A percentile compares a stretch with the other conserved stretches of the same genome.
phyloP scores from a whole-genome alignment of 495 filamentous ascomycete genomes.

The Viridothelium virens region DNA sequence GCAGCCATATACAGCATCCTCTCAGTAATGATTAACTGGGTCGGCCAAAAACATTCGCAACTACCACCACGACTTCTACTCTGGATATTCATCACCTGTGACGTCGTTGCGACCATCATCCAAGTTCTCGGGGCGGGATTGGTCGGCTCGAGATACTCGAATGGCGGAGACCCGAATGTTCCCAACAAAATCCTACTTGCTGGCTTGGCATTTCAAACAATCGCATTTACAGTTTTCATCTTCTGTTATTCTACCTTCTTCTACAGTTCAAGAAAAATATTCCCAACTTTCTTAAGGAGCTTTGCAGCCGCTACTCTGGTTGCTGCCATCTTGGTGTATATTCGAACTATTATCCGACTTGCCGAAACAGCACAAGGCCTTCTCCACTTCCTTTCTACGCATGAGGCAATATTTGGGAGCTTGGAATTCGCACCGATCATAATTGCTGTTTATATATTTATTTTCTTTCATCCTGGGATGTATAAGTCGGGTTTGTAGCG shows the following conservation, averaged over 20 bases:
- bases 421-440: constrained; percentile 49
- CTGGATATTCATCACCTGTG: constrained; percentile 43
- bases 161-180: constrained; percentile 36
- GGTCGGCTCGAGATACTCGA: constrained; percentile 40
- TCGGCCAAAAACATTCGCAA: constrained; percentile 32
- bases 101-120: constrained; percentile 44
- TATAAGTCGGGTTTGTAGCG: neutral
- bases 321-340: constrained; percentile 44
- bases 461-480: constrained; percentile 40
- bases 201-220: constrained; percentile 44
- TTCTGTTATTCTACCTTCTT: constrained; percentile 29
- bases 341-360: constrained; percentile 47
- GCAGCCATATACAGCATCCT: constrained; percentile 45
- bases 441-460: constrained; percentile 39
- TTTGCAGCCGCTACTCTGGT: constrained; percentile 38
- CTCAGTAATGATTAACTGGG: constrained; percentile 36
- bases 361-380: constrained; percentile 49
- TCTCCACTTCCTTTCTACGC: constrained; percentile 36
- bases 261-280: constrained; percentile 11
- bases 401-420: constrained; percentile 46
- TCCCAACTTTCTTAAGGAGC: too few relatives aligned
- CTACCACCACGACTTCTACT: constrained; percentile 36
- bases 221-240: constrained; percentile 44
- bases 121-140: constrained; percentile 47
- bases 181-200: constrained; percentile 47